These are phyloP conservation scores for Lodderomyces elongisporus DNA, from an alignment of 1,139 yeast genomes.

Conservation along the genomic window DNA sequence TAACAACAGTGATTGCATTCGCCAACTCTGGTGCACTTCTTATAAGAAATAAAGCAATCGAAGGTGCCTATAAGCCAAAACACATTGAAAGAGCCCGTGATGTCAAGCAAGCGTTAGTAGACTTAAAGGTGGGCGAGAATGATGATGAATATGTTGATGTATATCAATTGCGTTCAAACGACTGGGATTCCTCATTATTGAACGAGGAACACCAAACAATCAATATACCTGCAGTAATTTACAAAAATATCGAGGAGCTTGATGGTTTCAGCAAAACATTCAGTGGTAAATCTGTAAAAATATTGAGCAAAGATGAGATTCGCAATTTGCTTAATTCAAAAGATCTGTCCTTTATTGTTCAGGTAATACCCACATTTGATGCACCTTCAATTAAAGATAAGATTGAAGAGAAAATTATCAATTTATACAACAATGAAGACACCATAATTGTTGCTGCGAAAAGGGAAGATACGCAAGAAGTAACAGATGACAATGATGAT, in stretches of 20 bases:
- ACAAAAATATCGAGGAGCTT: background rate
- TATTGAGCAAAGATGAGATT: no score
- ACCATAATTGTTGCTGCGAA: conserved; percentile 15
- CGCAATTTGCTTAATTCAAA: no score
- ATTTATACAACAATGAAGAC: conserved; percentile 17
- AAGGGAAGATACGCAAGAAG: conserved; percentile 4
- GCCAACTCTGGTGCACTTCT: background rate
- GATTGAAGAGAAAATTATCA: conserved; percentile 9
- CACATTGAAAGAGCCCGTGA: background rate
- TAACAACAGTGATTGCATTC: background rate
- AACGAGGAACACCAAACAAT: no score
- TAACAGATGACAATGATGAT: background rate
- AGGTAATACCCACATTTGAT: conserved; percentile 2
- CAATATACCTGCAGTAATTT: no score
- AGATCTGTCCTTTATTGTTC: conserved; percentile 2
- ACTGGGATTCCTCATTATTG: no score
- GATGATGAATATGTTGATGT: no score
- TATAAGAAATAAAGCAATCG: background rate
- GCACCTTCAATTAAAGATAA: background rate
- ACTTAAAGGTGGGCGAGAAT: no score
- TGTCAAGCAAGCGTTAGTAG: background rate
- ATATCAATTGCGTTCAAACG: no score
- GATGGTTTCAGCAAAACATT: background rate
- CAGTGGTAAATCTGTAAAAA: no score
- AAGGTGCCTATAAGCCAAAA: background rate